Base-by-base conservation (phyloP, 352 stramenopile genomes). In the Phytopythium aichiense region DNA sequence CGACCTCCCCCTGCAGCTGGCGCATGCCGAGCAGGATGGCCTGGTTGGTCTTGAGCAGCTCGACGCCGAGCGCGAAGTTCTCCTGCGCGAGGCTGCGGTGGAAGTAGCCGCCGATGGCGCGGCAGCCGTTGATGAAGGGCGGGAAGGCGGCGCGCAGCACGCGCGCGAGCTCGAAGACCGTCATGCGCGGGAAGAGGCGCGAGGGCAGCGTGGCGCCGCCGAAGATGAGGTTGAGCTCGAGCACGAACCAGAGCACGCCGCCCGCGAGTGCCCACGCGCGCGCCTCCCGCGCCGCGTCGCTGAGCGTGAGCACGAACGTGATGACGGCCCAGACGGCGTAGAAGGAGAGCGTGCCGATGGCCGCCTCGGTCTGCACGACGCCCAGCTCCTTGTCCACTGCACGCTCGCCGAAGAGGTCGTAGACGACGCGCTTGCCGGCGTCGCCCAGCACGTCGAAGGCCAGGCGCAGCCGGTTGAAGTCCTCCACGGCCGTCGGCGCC, bases 321-420 rank as follows among this genome's bases (percentile, higher is more conserved):
- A 99, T 88, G 49, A 99, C 94, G 42, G 82, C 89, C 94, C 95
- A 99, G 38, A 97, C 88, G 23, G 95, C 86, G 71, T 99, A 99
- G 81, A 96, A 98, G 28, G 98, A 92, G 18, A 94, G 80, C 28
- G 97, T 86, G 37, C 96, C 84, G 40, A 98, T 88, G 37, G 98
- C 83, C 49, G 89, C 83, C 61, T 95, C 91, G 63, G 98, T 87
- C 63, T 95, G 88, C 64, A 96, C 87, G 15, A 73, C 76, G 64
- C 88, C 87, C 61, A 96, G 89, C 37, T 96, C 82, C 56, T 98
- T 96, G 16, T 98, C 79, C 31, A 94, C 88, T 13, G 82, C 77
- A 23, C 84, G 81, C 64, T 96, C 85, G 38, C 96, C 96, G 71
- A 98, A 98, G 61, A 98, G 89, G 71, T 99, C 97, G 76, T 99